Evolutionary conservation across 225 moss, liverwort and hornwort genomes (phyloP).

Genomic region (Bryoerythrophyllum caledonicum): DNA sequence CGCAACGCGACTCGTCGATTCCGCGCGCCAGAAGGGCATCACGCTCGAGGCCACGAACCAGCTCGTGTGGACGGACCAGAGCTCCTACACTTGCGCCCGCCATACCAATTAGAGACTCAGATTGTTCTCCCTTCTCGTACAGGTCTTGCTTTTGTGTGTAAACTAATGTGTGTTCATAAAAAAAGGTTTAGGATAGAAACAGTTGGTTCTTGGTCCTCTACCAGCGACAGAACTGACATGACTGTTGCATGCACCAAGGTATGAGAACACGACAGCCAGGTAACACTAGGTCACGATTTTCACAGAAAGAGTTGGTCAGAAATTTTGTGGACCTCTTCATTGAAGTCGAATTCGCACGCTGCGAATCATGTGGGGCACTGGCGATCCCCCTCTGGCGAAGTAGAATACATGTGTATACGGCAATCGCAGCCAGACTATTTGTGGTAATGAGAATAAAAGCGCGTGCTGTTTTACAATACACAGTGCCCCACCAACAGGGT

Average conservation of each 20-base stretch:
- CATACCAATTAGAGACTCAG: neutral
- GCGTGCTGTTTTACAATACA: constrained; percentile 25
- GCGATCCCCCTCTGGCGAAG: constrained; percentile 3
- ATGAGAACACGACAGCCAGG: too few relatives aligned
- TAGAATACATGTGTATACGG: constrained; percentile 15
- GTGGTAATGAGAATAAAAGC: constrained; percentile 2
- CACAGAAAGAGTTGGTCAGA: neutral
- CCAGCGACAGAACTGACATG: too few relatives aligned
- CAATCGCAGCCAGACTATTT: constrained; percentile 1
- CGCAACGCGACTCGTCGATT: constrained; percentile 12
- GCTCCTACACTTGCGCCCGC: constrained; percentile 26
- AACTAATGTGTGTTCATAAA: too few relatives aligned
- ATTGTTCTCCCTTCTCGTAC: too few relatives aligned
- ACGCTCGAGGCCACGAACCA: constrained; percentile 24
- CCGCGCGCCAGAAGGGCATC: constrained; percentile 3
- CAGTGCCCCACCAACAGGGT: too few relatives aligned
- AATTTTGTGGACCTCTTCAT: neutral
- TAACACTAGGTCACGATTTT: too few relatives aligned
- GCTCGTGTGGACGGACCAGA: constrained; percentile 37
- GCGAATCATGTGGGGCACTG: too few relatives aligned
- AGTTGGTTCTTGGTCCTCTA: too few relatives aligned
- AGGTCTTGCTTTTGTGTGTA: too few relatives aligned
- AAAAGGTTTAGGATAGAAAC: too few relatives aligned
- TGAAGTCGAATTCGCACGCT: too few relatives aligned
- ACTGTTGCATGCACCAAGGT: too few relatives aligned